Base-by-base conservation (phyloP, 441 rosid species). In the California macrophylla region DNA sequence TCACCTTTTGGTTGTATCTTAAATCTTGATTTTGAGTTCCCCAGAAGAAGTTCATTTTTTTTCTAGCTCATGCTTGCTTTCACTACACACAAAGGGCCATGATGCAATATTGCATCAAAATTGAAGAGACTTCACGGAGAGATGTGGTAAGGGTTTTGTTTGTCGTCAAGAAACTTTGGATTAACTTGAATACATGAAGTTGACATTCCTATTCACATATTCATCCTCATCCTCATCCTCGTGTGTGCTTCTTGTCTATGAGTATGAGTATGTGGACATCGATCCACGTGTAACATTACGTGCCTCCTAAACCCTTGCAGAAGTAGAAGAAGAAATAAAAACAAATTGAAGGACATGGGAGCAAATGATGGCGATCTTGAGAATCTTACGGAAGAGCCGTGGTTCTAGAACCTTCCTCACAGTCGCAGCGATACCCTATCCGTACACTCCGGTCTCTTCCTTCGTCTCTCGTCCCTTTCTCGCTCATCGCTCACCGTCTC, bases 381-480 rank as follows among this genome's bases (percentile, higher is more conserved):
- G 76, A 70, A 70, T 77, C 69, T 71, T 75, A 58, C 36, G 28
- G 58, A 21, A 74, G 64, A 15, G 61, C 52, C 60, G 67, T 69
- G 4, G 62, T 47, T 47, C 77, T n/a, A 65, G 80, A 73, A 73
- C 76, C 45, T 85, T 86, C 77, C 78, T 85, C 64, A 80, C 90
- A 21, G 66, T 73, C 2, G n/a, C 83, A 5, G 29, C 42, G 50
- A 20, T 82, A 70, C 60, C 30, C 60, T 58, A 77, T 75, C 45
- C 78, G 8, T 47, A 47, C 83, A 28, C 74, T 79, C 74, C 75
- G 77, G 3, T 71, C 67, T 64, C 73, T 79, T 61, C 79, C 77
- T 47, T 16, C 56, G 56, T 16, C 21, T 3, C 56, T 47, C 21
- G 8, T 0, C 56, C 56, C 56, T 47, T 47, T 54, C 67, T 75